phyloP scores from a whole-genome alignment of 495 filamentous ascomycete species.

The Podospora pseudopauciseta region DNA sequence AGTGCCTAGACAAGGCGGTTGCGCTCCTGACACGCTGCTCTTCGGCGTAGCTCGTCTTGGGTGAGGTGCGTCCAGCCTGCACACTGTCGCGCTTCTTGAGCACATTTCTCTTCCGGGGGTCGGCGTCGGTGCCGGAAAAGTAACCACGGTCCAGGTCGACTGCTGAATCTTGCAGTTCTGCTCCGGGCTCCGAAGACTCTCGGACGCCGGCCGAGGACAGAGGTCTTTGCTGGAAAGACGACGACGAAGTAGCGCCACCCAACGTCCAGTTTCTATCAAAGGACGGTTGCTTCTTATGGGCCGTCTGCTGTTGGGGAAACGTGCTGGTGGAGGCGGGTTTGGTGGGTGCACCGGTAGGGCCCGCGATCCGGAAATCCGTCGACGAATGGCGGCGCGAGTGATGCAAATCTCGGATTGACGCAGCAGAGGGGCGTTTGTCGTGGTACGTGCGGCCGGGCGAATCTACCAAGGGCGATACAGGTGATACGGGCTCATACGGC shows the following conservation, averaged over 20 bases:
- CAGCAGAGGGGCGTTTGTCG: conserved; percentile 65
- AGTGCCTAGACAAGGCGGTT: conserved; percentile 64
- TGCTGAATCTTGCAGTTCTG: conserved; percentile 37
- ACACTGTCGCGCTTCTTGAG: conserved; percentile 72
- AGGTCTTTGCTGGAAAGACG: conserved; percentile 27
- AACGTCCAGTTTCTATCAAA: conserved; percentile 91
- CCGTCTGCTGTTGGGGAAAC: conserved; percentile 33
- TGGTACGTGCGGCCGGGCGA: conserved; percentile 51
- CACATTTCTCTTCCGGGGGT: conserved; percentile 69
- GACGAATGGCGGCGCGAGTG: conserved; percentile 87
- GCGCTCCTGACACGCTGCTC: conserved; percentile 60
- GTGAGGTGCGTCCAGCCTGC: conserved; percentile 40
- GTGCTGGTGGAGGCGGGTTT: conserved; percentile 34
- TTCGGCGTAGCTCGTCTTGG: conserved; percentile 68
- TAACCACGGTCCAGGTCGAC: conserved; percentile 84
- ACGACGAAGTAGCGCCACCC: conserved; percentile 46
- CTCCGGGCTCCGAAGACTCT: conserved; percentile 32
- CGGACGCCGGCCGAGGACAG: conserved; percentile 47
- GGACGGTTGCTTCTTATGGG: conserved; percentile 78
- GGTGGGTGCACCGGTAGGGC: conserved; percentile 31
- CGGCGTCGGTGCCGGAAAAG: conserved; percentile 84
- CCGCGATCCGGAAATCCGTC: conserved; percentile 60
- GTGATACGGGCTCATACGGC: conserved; percentile 35
- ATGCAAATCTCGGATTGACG: conserved; percentile 77
- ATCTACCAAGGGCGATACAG: conserved; percentile 50